Base-by-base conservation (phyloP, 192 early-diverging fungal genomes). In the Umbelopsis sp. region DNA sequence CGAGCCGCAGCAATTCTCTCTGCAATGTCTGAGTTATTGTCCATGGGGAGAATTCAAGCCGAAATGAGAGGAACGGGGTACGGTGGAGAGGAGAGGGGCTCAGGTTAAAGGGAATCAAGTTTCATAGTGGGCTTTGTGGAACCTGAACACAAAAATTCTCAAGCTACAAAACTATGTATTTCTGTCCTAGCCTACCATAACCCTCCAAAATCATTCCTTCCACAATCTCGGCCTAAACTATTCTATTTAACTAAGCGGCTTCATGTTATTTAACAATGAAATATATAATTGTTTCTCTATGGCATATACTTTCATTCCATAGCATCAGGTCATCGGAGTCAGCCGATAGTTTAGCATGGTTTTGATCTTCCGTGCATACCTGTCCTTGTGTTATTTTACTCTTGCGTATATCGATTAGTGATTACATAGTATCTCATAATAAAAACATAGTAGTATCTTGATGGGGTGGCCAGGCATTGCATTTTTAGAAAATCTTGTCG, bases 1-100 rank as follows among this genome's bases (percentile, higher is more conserved):
- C 94, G 88, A 52, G 96, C 97, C n/a, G 88, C 88, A 54, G 91
- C 88, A 71, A 97, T 96, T 77, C 94, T 84, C 74, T 97, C 96
- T n/a, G 89, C 86, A 53, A 97, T 91, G 80, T 99, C 97, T 75
- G 85, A 82, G 38, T 73, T 72, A 20, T 66, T 76, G 41, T 70
- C 69, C 56, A 62, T 62, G 24, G 56, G 31, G 56, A 32, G 52
- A 62, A 62, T 62, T 34, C 56, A 62, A 62, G 56, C 56, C 29
- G 56, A 62, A 62, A 62, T 62, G 56, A 62, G 56, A 62, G 56
- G 56, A 62, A 62, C 56, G 56, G 56, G n/a, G 56, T 62, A 62
- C 16, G 56, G 24, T 17, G 47, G 31, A 62, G 26, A 20, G 25
- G 56, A 62, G 31, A 31, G 56, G 56, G 29, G n/a, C n/a, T n/a